Evolutionary conservation across 1,284 basidiomycete genomes (phyloP).

Genomic region (Boletus smithii): DNA sequence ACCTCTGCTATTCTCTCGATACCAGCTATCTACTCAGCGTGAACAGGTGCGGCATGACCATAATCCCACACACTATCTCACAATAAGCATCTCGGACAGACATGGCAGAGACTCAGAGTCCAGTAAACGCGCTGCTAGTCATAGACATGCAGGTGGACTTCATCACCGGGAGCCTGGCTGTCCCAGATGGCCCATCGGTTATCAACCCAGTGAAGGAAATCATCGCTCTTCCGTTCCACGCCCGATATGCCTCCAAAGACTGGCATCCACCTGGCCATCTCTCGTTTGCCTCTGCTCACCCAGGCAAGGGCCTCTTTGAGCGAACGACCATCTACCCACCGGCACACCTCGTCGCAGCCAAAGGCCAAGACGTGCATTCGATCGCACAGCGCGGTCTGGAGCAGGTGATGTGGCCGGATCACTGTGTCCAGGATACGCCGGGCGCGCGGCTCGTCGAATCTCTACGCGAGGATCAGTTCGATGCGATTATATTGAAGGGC

Average conservation of each 20-base stretch:
- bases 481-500: conserved; percentile 45
- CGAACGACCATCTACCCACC: conserved; percentile 41
- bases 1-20: background rate
- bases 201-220: conserved; percentile 41
- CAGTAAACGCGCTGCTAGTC: conserved; percentile 29
- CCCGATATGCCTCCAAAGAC: conserved; percentile 46
- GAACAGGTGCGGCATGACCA: conserved; percentile 2
- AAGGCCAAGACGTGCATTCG: conserved; percentile 17
- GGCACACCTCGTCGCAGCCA: conserved; percentile 28
- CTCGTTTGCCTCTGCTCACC: conserved; percentile 48
- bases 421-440: conserved; percentile 44
- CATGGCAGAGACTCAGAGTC: conserved; percentile 15
- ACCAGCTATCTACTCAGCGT: background rate
- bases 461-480: conserved; percentile 37
- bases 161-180: conserved; percentile 46
- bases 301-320: conserved; percentile 33
- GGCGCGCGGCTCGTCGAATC: conserved; percentile 45
- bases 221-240: conserved; percentile 41
- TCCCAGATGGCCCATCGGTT: conserved; percentile 42
- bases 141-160: conserved; percentile 34
- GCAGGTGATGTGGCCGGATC: conserved; percentile 52
- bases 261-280: conserved; percentile 48
- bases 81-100: conserved; percentile 3
- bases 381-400: conserved; percentile 32
- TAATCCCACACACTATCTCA: background rate